Evolutionary conservation across 768 basidiomycete species (phyloP), one percentile per base, ranked within the genome.

Genomic region (Gymnopilus dilepis): DNA sequence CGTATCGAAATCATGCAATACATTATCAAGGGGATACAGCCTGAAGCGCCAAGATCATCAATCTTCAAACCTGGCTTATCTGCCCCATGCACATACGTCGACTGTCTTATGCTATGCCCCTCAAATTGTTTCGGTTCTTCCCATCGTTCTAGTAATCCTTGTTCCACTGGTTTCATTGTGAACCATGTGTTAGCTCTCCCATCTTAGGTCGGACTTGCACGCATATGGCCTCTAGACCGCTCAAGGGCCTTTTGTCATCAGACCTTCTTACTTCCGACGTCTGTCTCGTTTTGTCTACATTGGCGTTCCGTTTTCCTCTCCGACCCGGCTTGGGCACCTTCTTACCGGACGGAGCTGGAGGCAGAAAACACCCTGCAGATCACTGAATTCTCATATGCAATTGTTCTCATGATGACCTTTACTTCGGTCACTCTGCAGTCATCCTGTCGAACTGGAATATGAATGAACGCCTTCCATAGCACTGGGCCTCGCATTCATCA

Each of bases 251-350:
- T 50, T 50, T 50, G 28, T 50, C 28, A 30, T 30, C 47, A 50
- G 28, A 15, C 47, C 47, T 50, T 24, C 52, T 54, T 54, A 54
- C 52, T 54, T 54, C 52, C 34, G 52, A 54, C 12, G 21, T 54
- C 52, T 54, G 37, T 40, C 52, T 37, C 17, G 7, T 40, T 54
- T 53, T 38, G 52, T 40, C 26, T 40, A 38, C 37, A 38, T 40
- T 40, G 34, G 28, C 52, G 28, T 40, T 54, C 37, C 52, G 13
- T 26, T 33, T 13, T 26, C 22, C 7, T 24, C 7, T 38, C 52
- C 40, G 37, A 26, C 52, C n/a, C 38, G 22, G 52, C 52, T 28
- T 24, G 13, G 33, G 21, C 19, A 12, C 12, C 34, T 38, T 28
- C 34, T 38, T 17, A 1, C 38, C 21, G 19, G 33, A 40, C 19